These are phyloP conservation scores for Malus sieversii DNA, from an alignment of 306 rosid species.

Conservation along the genomic window DNA sequence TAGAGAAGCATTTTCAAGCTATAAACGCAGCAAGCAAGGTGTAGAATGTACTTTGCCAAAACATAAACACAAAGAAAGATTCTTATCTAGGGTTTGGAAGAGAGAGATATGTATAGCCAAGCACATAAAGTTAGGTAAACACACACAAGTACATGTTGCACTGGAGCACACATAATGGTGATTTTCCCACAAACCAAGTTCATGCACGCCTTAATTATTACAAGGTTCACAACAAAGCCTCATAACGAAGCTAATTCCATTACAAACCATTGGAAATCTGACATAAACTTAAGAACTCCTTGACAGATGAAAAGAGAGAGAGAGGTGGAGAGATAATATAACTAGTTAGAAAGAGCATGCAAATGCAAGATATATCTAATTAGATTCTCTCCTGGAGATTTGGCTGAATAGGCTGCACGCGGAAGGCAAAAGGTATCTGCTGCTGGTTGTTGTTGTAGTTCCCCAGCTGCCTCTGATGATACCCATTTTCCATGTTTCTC, in stretches of 20 bases:
- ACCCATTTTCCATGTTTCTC: conserved; percentile 52
- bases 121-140: background rate
- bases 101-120: background rate
- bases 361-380: background rate
- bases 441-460: conserved; percentile 24
- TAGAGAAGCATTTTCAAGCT: too few species aligned
- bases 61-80: too few species aligned
- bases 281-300: too few species aligned
- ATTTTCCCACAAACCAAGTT: background rate
- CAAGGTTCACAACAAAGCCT: background rate
- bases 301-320: too few species aligned
- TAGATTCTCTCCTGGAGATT: conserved; percentile 45
- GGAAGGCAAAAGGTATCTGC: conserved; percentile 51
- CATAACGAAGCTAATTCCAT: background rate
- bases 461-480: conserved; percentile 27
- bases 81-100: too few species aligned
- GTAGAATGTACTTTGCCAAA: too few species aligned
- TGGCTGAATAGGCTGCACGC: conserved; percentile 64
- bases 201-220: background rate
- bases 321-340: too few species aligned
- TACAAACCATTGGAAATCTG: background rate
- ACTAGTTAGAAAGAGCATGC: background rate
- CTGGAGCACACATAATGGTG: background rate
- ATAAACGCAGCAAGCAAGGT: too few species aligned
- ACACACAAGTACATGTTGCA: too few species aligned